Base-by-base conservation (phyloP, 2,329 filamentous ascomycete species). In the Phoma herbarum region DNA sequence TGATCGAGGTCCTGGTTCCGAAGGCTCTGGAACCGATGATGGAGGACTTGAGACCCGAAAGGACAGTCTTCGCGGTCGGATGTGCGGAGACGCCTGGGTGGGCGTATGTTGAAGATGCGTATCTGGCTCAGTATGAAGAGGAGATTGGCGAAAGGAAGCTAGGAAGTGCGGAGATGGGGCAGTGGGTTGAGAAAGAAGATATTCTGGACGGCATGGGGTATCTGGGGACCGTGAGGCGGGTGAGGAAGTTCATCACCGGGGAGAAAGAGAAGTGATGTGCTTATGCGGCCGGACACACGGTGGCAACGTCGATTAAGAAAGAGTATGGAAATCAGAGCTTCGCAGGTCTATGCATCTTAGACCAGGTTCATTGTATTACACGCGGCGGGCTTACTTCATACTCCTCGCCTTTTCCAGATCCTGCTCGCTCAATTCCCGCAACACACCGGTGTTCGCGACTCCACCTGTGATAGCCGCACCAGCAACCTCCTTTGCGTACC, bases 1-100 rank as follows among this genome's bases (percentile, higher is more conserved):
- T 80, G 6, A 76, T 94, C 3, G 88, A 92, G 58, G 68, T 94
- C 1, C 71, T 93, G 2, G 89, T 88, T 0, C 90, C 90, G 0
- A 79, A 88, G 1, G 63, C 73, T 6, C 68, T 75, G 26, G 72
- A 75, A 12, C 28, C 44, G 8, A 37, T 71, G 0, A 22, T 77
- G 28, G 46, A 57, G 5, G 57, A 35, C 1, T 28, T 77, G 31
- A 48, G 60, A 10, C 66, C 71, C 0, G 65, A 74, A 53, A 65
- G 63, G 23, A 76, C 72, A 9, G 65, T 77, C 2, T 62, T 77
- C 31, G 71, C 75, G 4, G 64, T 63, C 2, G 75, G 75, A 18
- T 73, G 72, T 48, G 67, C 68, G 28, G 75, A 76, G 8, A 52
- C 55, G 49, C 72, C 75, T 0, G 71, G 69, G 31, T 78, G 76